Evolutionary conservation across 1,139 yeast species (phyloP).

Genomic region (Eremothecium sinecaudum): DNA sequence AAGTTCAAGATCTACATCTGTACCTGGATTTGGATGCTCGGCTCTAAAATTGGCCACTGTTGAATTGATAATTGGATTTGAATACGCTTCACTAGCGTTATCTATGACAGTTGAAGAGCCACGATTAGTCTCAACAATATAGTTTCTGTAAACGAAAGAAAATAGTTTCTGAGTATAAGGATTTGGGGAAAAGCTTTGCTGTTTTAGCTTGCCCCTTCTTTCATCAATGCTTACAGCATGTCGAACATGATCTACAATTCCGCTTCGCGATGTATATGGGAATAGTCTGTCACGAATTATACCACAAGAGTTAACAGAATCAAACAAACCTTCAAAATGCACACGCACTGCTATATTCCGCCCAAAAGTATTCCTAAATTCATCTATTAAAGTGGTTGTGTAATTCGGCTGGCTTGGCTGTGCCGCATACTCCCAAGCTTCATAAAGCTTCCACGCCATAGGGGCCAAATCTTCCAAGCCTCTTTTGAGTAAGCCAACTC

Average conservation of each 20-base stretch:
- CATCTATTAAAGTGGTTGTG: constrained; percentile 38
- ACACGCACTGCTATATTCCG: constrained; percentile 35
- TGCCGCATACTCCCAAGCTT: constrained; percentile 53
- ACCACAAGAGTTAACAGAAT: constrained; percentile 58
- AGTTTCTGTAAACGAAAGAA: constrained; percentile 22
- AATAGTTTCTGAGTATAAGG: constrained; percentile 32
- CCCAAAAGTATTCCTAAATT: constrained; percentile 45
- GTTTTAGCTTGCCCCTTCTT: constrained; percentile 52
- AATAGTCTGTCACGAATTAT: constrained; percentile 46
- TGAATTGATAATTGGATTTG: constrained; percentile 7
- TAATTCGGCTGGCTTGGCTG: constrained; percentile 41
- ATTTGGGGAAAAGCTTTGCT: constrained; percentile 41
- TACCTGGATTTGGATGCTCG: not conserved
- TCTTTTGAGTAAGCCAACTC: constrained; percentile 45
- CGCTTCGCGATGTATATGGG: constrained; percentile 45
- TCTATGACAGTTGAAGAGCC: not conserved
- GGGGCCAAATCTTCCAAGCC: constrained; percentile 47
- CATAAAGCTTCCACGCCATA: constrained; percentile 54
- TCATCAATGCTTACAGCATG: constrained; percentile 62
- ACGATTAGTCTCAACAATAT: constrained; percentile 5
- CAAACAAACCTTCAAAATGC: constrained; percentile 57
- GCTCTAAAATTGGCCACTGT: constrained; percentile 1
- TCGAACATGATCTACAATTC: constrained; percentile 47
- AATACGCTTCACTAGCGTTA: not conserved
- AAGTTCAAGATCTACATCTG: not conserved